These are phyloP conservation scores for Tubosaeta sp. DNA, from an alignment of 768 basidiomycete genomes.

Conservation along the genomic window DNA sequence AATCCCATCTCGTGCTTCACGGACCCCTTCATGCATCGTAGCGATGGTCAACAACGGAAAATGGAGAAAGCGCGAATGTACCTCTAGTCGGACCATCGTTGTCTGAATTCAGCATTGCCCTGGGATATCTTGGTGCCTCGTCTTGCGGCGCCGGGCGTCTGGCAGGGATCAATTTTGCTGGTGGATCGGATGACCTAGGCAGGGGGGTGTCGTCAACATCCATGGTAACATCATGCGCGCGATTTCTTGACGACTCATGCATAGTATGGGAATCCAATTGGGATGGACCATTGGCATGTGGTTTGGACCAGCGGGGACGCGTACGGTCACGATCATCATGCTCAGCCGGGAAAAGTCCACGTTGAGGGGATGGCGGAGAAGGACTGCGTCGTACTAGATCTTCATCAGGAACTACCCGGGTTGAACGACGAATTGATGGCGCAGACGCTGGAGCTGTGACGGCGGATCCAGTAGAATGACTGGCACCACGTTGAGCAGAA, in stretches of 20 bases:
- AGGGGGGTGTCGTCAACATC: conserved; percentile 27
- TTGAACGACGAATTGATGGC: conserved; percentile 6
- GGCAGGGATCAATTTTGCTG: conserved; percentile 11
- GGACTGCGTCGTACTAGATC: conserved; percentile 12
- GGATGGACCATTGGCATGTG: conserved; percentile 7
- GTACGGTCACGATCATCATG: conserved; percentile 14
- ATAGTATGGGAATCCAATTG: conserved; percentile 12
- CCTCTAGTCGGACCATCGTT: conserved; percentile 16
- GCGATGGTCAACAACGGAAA: not conserved
- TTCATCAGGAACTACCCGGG: conserved; percentile 3
- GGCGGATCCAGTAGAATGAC: conserved; percentile 5
- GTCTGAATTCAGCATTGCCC: conserved; percentile 33
- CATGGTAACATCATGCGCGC: conserved; percentile 19
- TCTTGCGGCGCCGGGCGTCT: conserved; percentile 19
- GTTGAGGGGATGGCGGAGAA: conserved; percentile 10
- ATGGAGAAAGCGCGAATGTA: not conserved
- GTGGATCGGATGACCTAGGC: conserved; percentile 19
- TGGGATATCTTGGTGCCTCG: conserved; percentile 33
- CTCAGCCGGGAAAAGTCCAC: conserved; percentile 1
- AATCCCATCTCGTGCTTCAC: conserved; percentile 17
- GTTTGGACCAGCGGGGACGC: conserved; percentile 15
- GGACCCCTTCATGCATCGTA: conserved; percentile 4
- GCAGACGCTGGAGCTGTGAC: conserved; percentile 1
- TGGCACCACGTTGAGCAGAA: conserved; percentile 8
- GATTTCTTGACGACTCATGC: conserved; percentile 19